Evolutionary conservation across 768 basidiomycete genomes (phyloP).

Genomic region (Asterophora parasitica): DNA sequence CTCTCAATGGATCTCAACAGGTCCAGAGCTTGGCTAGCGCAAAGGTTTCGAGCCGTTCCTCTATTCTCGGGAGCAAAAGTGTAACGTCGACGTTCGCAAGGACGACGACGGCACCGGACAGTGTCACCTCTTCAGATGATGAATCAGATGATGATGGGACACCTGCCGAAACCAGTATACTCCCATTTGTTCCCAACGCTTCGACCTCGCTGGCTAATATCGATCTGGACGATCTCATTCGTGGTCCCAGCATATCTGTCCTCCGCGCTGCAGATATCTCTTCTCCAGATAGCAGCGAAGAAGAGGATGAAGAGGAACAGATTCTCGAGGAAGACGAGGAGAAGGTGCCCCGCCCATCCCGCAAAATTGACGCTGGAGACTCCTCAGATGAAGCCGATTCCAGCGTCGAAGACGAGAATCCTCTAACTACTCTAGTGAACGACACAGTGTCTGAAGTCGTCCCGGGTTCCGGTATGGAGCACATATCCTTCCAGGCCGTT

Average conservation of each 20-base stretch:
- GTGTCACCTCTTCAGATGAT: constrained; percentile 7
- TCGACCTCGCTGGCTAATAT: constrained; percentile 25
- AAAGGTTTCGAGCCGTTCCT: not conserved
- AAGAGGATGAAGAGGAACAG: constrained; percentile 32
- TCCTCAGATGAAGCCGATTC: constrained; percentile 30
- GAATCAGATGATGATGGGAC: constrained; percentile 6
- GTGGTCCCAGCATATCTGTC: constrained; percentile 28
- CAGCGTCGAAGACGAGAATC: constrained; percentile 31
- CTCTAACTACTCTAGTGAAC: constrained; percentile 8
- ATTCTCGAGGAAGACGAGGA: constrained; percentile 30
- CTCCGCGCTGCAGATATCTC: constrained; percentile 30
- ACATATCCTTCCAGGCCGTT: constrained; percentile 27
- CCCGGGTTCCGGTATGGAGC: constrained; percentile 6
- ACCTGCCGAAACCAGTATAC: not conserved
- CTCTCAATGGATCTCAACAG: not conserved
- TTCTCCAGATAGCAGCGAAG: constrained; percentile 34
- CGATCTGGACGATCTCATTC: constrained; percentile 34
- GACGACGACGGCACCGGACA: not conserved
- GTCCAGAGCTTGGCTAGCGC: not conserved
- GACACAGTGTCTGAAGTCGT: constrained; percentile 1
- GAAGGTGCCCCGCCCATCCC: constrained; percentile 24
- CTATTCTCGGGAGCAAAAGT: not conserved
- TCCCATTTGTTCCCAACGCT: constrained; percentile 21
- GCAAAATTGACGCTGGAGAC: constrained; percentile 17
- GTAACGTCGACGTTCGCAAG: not conserved